Evolutionary conservation across 371 early-diverging fungal species (phyloP), one percentile per base, ranked within the genome.

Genomic region (Quaeritorhiza haematococci): DNA sequence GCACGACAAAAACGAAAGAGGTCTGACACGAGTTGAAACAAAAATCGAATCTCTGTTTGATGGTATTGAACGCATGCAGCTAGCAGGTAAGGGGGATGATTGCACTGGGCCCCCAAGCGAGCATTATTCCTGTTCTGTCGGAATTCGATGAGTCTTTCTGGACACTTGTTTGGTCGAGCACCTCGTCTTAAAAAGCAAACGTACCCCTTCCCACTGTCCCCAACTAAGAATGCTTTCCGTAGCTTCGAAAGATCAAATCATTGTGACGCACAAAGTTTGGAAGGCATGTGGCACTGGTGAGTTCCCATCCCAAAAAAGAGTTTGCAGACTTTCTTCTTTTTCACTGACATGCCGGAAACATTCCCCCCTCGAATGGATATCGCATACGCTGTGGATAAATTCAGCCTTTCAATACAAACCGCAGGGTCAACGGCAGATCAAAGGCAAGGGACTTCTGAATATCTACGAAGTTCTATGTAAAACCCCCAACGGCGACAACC

Each of bases 361-460:
- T n/a, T n/a, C n/a, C n/a, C n/a, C n/a, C n/a, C n/a, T n/a, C n/a
- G n/a, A n/a, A 0, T 17, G 41, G 29, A 27, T 1, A 13, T 1
- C 19, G 19, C 48, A 2, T 21, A n/a, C n/a, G 10, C 42, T 26
- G 17, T 13, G 19, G 38, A 42, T 10, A 55, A 5, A 10, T 17
- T 28, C 4, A 54, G 23, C 26, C 26, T 34, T 41, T 56, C 33
- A 3, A 33, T n/a, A 6, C 38, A 68, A 68, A 38, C 1, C 10
- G 17, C 48, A 19, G 24, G 73, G 73, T 27, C 54, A 50, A 6
- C 51, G 53, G 1, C 15, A 21, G 10, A 68, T 73, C 3, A 73
- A 73, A 57, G 73, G 73, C 15, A 73, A 73, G 55, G 73, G 73
- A n/a, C 27, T 49, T 3, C 55, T 73, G 32, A 55, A 53, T 1